Evolutionary conservation across 2,329 filamentous ascomycete species (phyloP).

Genomic region (Talaromyces sp.): DNA sequence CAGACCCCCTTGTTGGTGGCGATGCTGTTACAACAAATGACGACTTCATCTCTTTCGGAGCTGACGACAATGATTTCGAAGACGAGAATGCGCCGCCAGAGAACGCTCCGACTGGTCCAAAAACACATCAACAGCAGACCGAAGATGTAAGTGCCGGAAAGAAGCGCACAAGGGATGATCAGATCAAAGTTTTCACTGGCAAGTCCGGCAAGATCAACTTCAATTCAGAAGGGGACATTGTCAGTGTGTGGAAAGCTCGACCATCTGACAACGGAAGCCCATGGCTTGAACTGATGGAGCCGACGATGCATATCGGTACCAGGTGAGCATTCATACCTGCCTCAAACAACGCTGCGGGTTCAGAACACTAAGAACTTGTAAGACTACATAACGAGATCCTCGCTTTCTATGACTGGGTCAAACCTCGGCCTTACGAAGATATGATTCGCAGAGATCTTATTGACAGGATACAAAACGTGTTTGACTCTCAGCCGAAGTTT

Average conservation of each 20-base stretch:
- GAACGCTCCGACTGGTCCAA: slow-evolving; percentile 38
- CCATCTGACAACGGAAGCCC: slow-evolving; percentile 51
- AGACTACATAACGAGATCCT: slow-evolving; percentile 83
- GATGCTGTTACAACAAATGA: slow-evolving; percentile 59
- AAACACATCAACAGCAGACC: slow-evolving; percentile 24
- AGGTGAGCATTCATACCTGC: slow-evolving; percentile 27
- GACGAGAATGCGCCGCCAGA: slow-evolving; percentile 32
- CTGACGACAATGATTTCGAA: slow-evolving; percentile 56
- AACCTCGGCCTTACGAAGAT: slow-evolving; percentile 73
- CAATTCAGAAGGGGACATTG: slow-evolving; percentile 45
- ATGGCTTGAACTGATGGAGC: slow-evolving; percentile 51
- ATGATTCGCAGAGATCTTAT: slow-evolving; percentile 70
- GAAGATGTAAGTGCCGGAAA: slow-evolving; percentile 58
- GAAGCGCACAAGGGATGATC: slow-evolving; percentile 72
- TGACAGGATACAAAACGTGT: slow-evolving; percentile 59
- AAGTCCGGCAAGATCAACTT: slow-evolving; percentile 44
- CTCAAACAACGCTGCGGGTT: neutral
- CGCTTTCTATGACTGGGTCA: slow-evolving; percentile 83
- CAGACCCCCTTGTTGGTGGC: slow-evolving; percentile 48
- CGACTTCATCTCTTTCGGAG: slow-evolving; percentile 87
- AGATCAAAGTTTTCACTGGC: slow-evolving; percentile 57
- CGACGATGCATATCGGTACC: slow-evolving; percentile 32
- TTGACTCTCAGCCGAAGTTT: slow-evolving; percentile 53
- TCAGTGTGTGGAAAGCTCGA: slow-evolving; percentile 52
- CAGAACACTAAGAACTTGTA: slow-evolving; percentile 35